Conservation (phyloP, 2,329 filamentous ascomycete genomes). For the Ophiostoma sp. region DNA sequence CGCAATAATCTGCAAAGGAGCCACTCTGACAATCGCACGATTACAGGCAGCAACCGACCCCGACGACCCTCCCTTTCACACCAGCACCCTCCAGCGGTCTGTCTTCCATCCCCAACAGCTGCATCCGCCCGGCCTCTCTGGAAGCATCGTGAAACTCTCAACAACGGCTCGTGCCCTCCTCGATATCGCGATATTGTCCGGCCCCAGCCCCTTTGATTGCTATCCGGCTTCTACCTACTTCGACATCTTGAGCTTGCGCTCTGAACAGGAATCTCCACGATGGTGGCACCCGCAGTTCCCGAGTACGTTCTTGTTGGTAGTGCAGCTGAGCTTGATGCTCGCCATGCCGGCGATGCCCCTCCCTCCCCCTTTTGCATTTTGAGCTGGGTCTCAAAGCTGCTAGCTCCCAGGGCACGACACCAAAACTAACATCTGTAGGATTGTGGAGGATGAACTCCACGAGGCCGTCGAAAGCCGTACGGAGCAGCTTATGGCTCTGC, state of each 20-base stretch:
- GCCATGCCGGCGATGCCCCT: neutral
- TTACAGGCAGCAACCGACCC: neutral
- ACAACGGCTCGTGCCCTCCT: neutral
- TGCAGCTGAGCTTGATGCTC: neutral
- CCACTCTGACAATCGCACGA: slow-evolving; percentile 15
- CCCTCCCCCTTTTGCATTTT: slow-evolving; percentile 4
- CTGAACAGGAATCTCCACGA: slow-evolving; percentile 37
- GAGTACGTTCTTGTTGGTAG: slow-evolving; percentile 52
- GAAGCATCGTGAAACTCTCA: neutral
- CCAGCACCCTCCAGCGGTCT: neutral
- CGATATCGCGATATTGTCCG: neutral
- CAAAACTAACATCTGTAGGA: slow-evolving; percentile 46
- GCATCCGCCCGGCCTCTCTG: neutral
- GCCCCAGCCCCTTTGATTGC: neutral
- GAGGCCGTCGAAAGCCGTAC: slow-evolving; percentile 90
- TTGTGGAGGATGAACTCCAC: slow-evolving; percentile 88
- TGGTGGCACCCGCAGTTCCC: slow-evolving; percentile 70
- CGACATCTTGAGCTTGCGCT: slow-evolving; percentile 12
- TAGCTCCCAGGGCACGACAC: neutral
- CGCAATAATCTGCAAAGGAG: slow-evolving; percentile 7
- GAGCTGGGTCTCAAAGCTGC: neutral
- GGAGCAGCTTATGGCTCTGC: slow-evolving; percentile 75
- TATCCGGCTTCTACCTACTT: slow-evolving; percentile 1
- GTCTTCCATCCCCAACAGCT: slow-evolving; percentile 10
- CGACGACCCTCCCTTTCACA: neutral